These are phyloP conservation scores for Helicosporidium sp. DNA, from an alignment of 139 green algal species.

Conservation along the genomic window DNA sequence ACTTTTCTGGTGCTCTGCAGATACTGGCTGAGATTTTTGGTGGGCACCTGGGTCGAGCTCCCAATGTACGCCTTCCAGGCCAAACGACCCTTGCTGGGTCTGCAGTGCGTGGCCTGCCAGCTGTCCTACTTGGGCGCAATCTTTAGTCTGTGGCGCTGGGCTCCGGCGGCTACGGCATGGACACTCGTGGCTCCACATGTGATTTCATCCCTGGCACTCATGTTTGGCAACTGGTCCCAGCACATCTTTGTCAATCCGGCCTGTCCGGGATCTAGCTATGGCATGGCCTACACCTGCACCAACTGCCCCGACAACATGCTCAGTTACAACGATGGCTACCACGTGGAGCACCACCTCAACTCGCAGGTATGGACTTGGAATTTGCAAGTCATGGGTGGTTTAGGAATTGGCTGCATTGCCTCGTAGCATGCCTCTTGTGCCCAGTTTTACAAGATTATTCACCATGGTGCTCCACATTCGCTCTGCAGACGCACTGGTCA, in stretches of 20 bases:
- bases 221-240: constrained; percentile 86
- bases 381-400: no score
- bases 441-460: no score
- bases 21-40: constrained; percentile 53
- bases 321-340: constrained; percentile 83
- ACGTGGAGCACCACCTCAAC: constrained; percentile 74
- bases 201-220: constrained; percentile 51
- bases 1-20: constrained; percentile 13
- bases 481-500: constrained; percentile 63
- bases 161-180: constrained; percentile 39
- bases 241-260: constrained; percentile 63
- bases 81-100: constrained; percentile 12
- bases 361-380: constrained; percentile 10
- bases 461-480: no score
- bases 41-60: constrained; percentile 45
- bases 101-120: constrained; percentile 12
- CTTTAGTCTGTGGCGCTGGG: constrained; percentile 12
- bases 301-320: constrained; percentile 45
- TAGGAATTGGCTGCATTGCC: no score
- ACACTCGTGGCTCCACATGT: constrained; percentile 47
- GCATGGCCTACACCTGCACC: constrained; percentile 64
- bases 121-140: constrained; percentile 12
- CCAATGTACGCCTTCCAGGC: constrained; percentile 29
- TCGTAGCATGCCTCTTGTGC: no score
- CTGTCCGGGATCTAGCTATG: constrained; percentile 24